These are phyloP conservation scores for Tricharina praecox DNA, from an alignment of 495 filamentous ascomycete genomes.

Conservation along the genomic window DNA sequence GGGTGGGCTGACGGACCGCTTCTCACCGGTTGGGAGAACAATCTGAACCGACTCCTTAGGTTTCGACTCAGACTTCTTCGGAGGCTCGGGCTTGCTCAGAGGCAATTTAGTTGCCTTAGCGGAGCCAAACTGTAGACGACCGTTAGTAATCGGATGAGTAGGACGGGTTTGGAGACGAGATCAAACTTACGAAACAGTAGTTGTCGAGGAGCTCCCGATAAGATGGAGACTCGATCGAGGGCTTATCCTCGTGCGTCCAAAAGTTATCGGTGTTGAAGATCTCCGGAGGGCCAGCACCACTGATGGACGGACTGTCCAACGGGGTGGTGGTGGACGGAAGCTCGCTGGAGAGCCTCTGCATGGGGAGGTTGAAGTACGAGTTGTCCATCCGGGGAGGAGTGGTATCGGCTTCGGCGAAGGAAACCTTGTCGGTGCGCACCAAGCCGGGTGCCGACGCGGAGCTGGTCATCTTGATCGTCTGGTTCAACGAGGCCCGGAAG, in stretches of 20 bases:
- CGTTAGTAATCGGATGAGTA: too few relatives aligned
- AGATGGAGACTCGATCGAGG: slow-evolving; percentile 58
- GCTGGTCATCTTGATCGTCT: too few relatives aligned
- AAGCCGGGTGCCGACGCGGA: slow-evolving; percentile 33
- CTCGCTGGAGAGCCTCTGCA: slow-evolving; percentile 6
- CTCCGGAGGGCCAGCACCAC: slow-evolving; percentile 29
- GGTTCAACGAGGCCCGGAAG: slow-evolving; percentile 71
- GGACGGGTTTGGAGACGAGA: slow-evolving; percentile 21
- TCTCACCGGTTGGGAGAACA: background rate
- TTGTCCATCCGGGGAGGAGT: slow-evolving; percentile 12
- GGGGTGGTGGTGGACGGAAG: slow-evolving; percentile 12
- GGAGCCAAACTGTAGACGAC: slow-evolving; percentile 34
- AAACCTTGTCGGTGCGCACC: too few relatives aligned
- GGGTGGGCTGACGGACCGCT: background rate
- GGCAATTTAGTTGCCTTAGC: slow-evolving; percentile 27
- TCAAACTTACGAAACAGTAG: slow-evolving; percentile 90
- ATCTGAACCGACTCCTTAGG: slow-evolving; percentile 11
- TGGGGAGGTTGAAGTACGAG: slow-evolving; percentile 19
- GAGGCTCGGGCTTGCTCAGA: slow-evolving; percentile 15
- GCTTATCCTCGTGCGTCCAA: slow-evolving; percentile 18
- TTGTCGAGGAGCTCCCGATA: slow-evolving; percentile 92
- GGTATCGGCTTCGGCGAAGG: slow-evolving; percentile 21
- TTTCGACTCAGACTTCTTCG: slow-evolving; percentile 20
- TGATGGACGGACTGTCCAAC: slow-evolving; percentile 13
- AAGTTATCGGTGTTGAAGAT: slow-evolving; percentile 27